Evolutionary conservation across 2,329 filamentous ascomycete genomes (phyloP), one percentile per base, ranked within the genome.

Genomic region (Phialophora tarda): DNA sequence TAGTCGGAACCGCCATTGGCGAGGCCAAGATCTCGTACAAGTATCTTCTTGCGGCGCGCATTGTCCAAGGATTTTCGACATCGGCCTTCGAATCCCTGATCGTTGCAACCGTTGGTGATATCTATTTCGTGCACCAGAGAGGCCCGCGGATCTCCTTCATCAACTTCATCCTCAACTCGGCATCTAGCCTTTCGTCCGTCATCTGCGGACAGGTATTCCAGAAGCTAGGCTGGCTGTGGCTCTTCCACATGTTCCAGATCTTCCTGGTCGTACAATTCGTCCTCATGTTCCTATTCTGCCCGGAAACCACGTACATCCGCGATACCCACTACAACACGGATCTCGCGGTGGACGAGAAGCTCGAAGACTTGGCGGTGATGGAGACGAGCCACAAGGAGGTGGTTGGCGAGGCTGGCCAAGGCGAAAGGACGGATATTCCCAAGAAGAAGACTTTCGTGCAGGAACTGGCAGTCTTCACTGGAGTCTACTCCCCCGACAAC

Each of bases 21-120:
- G 51, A 72, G 61, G 63, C 69, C 41, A 67, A 68, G 21, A 64
- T 70, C 32, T 48, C 55, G 23, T 72, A 70, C 63, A 67, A 71
- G 11, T 71, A 71, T 55, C 64, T 72, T 5, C 66, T 72, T 2
- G 71, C 71, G 23, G 64, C 69, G 1, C 71, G 71, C 11, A 71
- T 72, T 38, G 66, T 72, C 14, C 71, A 71, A 38, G 70, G 69
- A 24, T 69, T 84, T 67, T 80, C 82, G 34, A 78, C 76, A 11
- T 79, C 82, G 2, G 82, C 83, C 0, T 79, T 83, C 26, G 83
- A 84, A 69, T 80, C 80, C n/a, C 71, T 85, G 12, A 79, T 79
- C 17, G 82, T 83, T 67, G 78, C 82, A 17, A 80, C 78, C 2
- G 77, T 83, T 2, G 77, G 80, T 0, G 81, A 83, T 63, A 75